Base-by-base conservation (phyloP, 805 yeast genomes). In the Ogataea trehalophila region DNA sequence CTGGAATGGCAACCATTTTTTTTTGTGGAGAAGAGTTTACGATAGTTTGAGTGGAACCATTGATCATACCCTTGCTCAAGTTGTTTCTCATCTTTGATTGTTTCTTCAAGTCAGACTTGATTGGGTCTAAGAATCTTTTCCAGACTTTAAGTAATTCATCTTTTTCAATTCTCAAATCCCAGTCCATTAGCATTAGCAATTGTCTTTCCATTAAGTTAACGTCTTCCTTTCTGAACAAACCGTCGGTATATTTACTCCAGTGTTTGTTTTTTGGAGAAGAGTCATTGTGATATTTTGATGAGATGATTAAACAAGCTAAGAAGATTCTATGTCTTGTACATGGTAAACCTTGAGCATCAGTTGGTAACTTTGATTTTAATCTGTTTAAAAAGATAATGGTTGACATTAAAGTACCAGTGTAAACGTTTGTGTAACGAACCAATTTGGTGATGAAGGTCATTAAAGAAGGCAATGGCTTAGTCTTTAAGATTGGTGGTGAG, bases 171-270 rank as follows among this genome's bases (percentile, higher is more conserved):
- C 70, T 66, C 51, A 85, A 69, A 62, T 86, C 84, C 90, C 91
- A 86, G 65, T 84, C 76, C 61, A 86, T 68, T 43, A 85, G 70
- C 59, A 74, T 79, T 44, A 85, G 70, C 49, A 86, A 69, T 65
- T 86, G 92, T 61, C 88, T 77, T 67, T 86, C 95, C 90, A 86
- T 86, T 51, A 85, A 70, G 64, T 85, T 85, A 54, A 86, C 80
- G 62, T 86, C 95, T 52, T 80, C 80, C 46, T 75, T 66, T 41
- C 73, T 69, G 67, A 86, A 85, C 38, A 86, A 71, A 2, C 87
- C 89, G 58, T 85, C 90, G 6, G 92, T 83, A 66, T 83, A 83
- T 56, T 75, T 77, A 37, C 88, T 81, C 95, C 95, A 86, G 65
- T 85, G 90, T 54, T 73, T 72, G 67, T 86, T 86, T 60, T 83